Conservation (phyloP, 2,329 filamentous ascomycete genomes). For the Neonectria coccinea region DNA sequence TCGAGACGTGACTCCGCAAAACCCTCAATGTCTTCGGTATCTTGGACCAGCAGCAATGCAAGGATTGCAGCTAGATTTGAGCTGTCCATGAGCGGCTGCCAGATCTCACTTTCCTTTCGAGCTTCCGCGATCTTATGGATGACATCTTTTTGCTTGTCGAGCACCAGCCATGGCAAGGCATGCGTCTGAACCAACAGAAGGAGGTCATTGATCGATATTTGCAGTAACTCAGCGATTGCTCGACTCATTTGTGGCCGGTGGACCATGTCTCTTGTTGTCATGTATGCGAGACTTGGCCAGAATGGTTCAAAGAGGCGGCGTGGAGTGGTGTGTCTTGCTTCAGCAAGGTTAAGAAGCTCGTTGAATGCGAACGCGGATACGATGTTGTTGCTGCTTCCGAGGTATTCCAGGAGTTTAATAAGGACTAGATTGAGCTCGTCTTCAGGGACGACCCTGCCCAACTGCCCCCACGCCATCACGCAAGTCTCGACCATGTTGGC, state of each 20-base stretch:
- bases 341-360: constrained; percentile 81
- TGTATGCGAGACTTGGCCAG: constrained; percentile 87
- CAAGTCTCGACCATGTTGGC: constrained; percentile 82
- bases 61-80: constrained; percentile 69
- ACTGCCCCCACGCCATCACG: constrained; percentile 86
- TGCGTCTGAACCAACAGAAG: constrained; percentile 81
- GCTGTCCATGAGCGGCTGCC: constrained; percentile 65
- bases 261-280: constrained; percentile 84
- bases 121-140: constrained; percentile 85
- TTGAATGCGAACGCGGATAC: constrained; percentile 85
- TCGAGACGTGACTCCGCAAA: constrained; percentile 76
- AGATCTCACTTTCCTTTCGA: constrained; percentile 75
- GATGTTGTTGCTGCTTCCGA: constrained; percentile 85
- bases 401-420: constrained; percentile 84
- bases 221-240: constrained; percentile 83
- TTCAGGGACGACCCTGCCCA: constrained; percentile 81
- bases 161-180: constrained; percentile 87
- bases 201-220: constrained; percentile 79
- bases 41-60: constrained; percentile 69
- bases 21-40: constrained; percentile 67
- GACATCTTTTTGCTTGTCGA: constrained; percentile 80
- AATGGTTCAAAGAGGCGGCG: constrained; percentile 84
- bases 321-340: constrained; percentile 70
- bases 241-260: constrained; percentile 84
- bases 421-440: constrained; percentile 89